These are phyloP conservation scores for Durusdinium trenchii DNA, from an alignment of 73 alveolate species.

Conservation along the genomic window DNA sequence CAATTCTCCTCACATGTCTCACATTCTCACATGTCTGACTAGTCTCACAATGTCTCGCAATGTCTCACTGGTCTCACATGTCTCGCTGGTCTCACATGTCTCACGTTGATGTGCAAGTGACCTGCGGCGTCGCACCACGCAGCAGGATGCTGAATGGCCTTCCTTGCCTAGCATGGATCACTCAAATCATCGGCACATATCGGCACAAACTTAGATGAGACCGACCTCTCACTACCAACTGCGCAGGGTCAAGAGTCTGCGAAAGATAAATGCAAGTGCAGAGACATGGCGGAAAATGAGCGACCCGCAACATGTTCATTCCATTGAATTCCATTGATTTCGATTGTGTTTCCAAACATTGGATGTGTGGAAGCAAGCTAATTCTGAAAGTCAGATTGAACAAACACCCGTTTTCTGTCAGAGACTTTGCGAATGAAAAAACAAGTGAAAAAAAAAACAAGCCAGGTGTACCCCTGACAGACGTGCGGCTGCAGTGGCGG, in stretches of 20 bases:
- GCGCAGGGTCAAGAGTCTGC: too few species aligned
- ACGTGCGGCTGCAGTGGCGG: constrained; percentile 88
- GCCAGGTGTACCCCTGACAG: constrained; percentile 65
- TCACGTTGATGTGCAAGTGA: not conserved
- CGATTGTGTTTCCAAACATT: too few species aligned
- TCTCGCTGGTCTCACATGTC: not conserved
- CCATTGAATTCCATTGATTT: too few species aligned
- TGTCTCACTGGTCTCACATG: not conserved
- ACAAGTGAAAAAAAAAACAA: too few species aligned
- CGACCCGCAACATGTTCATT: too few species aligned
- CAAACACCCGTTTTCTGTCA: not conserved
- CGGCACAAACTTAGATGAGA: too few species aligned
- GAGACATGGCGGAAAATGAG: too few species aligned
- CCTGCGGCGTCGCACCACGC: constrained; percentile 84
- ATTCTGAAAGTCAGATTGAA: too few species aligned
- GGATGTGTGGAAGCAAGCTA: too few species aligned
- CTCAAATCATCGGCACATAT: too few species aligned
- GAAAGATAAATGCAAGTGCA: too few species aligned
- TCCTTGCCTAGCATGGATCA: constrained; percentile 39
- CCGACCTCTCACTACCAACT: too few species aligned
- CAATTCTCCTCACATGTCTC: not conserved
- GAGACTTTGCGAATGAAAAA: not conserved
- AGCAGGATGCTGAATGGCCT: constrained; percentile 79
- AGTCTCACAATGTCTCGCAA: not conserved
- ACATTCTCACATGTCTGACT: not conserved